phyloP scores from a whole-genome alignment of 2,329 filamentous ascomycete species.

The Cadophora gregata region DNA sequence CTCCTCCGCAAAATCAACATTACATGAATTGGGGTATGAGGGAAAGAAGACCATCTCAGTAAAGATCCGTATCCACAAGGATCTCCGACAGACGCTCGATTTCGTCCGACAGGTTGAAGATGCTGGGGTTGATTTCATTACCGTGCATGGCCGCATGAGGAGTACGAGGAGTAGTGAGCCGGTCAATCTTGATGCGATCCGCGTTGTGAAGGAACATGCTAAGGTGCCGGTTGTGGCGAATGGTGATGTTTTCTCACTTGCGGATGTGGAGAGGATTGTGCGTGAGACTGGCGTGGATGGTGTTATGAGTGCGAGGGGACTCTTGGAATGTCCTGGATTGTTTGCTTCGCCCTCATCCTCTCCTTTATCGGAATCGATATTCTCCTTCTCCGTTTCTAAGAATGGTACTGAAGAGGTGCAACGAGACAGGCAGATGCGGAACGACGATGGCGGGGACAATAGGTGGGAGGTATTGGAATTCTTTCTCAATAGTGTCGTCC shows the following conservation, averaged over 20 bases:
- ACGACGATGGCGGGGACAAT: conserved; percentile 43
- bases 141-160: conserved; percentile 70
- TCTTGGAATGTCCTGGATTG: conserved; percentile 71
- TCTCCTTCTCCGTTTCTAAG: background rate
- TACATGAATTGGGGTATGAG: conserved; percentile 60
- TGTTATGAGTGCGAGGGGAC: conserved; percentile 73
- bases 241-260: conserved; percentile 70
- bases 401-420: too few relatives aligned
- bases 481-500: conserved; percentile 64
- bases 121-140: conserved; percentile 68
- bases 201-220: conserved; percentile 51
- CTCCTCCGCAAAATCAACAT: conserved; percentile 57
- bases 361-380: background rate
- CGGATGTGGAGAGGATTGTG: conserved; percentile 45
- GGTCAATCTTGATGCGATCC: conserved; percentile 66
- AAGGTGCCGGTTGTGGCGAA: conserved; percentile 69
- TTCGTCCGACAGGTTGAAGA: conserved; percentile 68
- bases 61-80: conserved; percentile 72
- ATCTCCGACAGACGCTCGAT: conserved; percentile 62
- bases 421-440: too few relatives aligned
- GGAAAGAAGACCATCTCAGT: conserved; percentile 63
- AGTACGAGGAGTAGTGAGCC: conserved; percentile 65
- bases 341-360: conserved; percentile 47
- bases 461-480: conserved; percentile 67
- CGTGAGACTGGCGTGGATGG: conserved; percentile 54